Evolutionary conservation across 2,329 filamentous ascomycete genomes (phyloP).

Genomic region (Rhynchosporium graminicola): DNA sequence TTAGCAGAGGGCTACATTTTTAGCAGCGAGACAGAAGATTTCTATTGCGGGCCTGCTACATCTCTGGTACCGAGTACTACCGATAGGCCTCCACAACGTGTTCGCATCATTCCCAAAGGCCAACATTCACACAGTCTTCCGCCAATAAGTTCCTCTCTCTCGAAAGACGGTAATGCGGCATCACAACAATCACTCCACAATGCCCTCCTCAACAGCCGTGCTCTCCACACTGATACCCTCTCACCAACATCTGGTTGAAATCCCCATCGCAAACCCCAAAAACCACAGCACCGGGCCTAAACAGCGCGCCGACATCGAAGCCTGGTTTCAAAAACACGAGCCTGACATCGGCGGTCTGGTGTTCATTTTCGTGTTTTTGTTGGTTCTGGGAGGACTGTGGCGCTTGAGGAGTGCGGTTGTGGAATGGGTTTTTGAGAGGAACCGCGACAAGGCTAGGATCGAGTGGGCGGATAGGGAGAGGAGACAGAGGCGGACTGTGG

Average conservation of each 20-base stretch:
- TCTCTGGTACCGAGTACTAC: neutral
- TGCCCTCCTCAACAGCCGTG: neutral
- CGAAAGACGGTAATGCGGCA: too few relatives aligned
- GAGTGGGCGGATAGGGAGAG: slow-evolving; percentile 6
- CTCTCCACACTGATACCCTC: neutral
- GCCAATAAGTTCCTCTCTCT: neutral
- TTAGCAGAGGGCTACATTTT: neutral
- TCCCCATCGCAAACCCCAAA: neutral
- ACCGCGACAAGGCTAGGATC: slow-evolving; percentile 6
- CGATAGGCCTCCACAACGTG: too few relatives aligned
- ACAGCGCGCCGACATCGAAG: neutral
- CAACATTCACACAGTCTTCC: neutral
- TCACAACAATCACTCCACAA: neutral
- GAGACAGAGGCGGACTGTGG: slow-evolving; percentile 8
- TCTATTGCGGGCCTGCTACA: neutral
- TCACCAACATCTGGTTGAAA: neutral
- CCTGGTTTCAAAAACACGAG: neutral
- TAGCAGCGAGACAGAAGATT: neutral
- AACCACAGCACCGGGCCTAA: neutral
- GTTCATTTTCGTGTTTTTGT: slow-evolving; percentile 6
- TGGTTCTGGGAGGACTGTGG: slow-evolving; percentile 8
- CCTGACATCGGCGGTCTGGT: neutral
- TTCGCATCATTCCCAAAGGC: neutral
- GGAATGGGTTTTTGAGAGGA: slow-evolving; percentile 2
- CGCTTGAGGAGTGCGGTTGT: neutral